Evolutionary conservation across 2,329 filamentous ascomycete genomes (phyloP), one percentile per base, ranked within the genome.

Genomic region (Colletotrichum euphorbiae): DNA sequence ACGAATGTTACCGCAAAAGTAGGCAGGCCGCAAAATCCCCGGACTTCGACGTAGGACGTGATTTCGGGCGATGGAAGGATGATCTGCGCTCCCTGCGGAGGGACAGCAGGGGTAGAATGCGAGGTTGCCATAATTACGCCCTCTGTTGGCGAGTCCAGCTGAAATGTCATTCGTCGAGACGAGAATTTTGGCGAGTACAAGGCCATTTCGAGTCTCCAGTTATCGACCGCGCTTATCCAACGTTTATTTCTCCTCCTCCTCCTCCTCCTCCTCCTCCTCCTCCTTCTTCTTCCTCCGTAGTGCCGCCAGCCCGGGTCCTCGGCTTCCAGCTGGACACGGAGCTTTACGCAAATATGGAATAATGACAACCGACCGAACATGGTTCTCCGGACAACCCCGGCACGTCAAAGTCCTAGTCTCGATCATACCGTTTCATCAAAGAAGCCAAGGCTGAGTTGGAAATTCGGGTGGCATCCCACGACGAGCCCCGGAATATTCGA

Each of bases 51-150:
- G 31, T 40, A 15, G 2, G 38, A 55, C n/a, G 40, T 48, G 33
- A 45, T 12, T 38, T 40, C 19, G 51, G 45, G 45, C 33, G 51
- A 64, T 51, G 19, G 17, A 31, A 43, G 60, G 38, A 33, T 52
- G 65, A 67, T 67, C 51, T 67, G 19, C 52, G 19, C 38, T 52
- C 65, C 65, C 65, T 64, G 59, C 51, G 46, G 38, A 52, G 45
- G 52, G 60, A 46, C 45, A 33, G 17, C 24, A 43, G 40, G 33
- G 19, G 55, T 38, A 13, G n/a, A 19, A 63, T 40, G 51, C 50
- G 6, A 24, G 24, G 24, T 5, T 24, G 24, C 4, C 24, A 28
- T 28, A 28, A 28, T 6, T 28, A 8, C 7, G 28, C 7, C 6
- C 43, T 48, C 31, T 50, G 31, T 62, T 42, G 31, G 28, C 9